phyloP scores from a whole-genome alignment of 148 eudicot species.

The Bassia scoparia region DNA sequence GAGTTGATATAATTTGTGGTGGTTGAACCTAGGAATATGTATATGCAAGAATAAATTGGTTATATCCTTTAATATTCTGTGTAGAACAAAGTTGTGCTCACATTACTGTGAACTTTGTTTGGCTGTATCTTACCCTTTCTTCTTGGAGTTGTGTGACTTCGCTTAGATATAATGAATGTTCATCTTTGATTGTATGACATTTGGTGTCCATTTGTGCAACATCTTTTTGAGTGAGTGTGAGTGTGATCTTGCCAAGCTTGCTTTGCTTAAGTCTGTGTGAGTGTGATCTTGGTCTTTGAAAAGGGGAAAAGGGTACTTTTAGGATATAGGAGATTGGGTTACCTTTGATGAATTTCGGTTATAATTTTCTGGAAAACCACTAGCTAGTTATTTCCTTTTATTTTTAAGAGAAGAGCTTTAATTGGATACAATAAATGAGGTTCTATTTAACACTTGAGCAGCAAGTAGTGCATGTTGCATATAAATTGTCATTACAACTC shows the following conservation, averaged over 20 bases:
- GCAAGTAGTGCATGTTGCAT: no score
- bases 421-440: no score
- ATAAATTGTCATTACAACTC: no score
- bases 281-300: slow-evolving; percentile 25
- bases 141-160: slow-evolving; percentile 6
- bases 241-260: slow-evolving; percentile 25
- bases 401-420: no score
- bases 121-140: slow-evolving; percentile 37
- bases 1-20: background rate
- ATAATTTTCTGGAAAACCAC: no score
- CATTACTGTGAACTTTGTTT: background rate
- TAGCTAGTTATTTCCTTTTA: no score
- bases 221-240: slow-evolving; percentile 18
- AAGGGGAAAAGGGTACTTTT: no score
- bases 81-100: no score
- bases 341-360: no score
- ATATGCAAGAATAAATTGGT: background rate
- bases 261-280: slow-evolving; percentile 35
- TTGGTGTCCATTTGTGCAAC: slow-evolving; percentile 18
- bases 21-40: background rate
- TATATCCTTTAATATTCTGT: no score
- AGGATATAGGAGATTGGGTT: no score
- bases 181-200: slow-evolving; percentile 18
- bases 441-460: no score
- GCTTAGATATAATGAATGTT: background rate